Evolutionary conservation across 345 rosid species (phyloP).

Genomic region (Corymbia maculata): DNA sequence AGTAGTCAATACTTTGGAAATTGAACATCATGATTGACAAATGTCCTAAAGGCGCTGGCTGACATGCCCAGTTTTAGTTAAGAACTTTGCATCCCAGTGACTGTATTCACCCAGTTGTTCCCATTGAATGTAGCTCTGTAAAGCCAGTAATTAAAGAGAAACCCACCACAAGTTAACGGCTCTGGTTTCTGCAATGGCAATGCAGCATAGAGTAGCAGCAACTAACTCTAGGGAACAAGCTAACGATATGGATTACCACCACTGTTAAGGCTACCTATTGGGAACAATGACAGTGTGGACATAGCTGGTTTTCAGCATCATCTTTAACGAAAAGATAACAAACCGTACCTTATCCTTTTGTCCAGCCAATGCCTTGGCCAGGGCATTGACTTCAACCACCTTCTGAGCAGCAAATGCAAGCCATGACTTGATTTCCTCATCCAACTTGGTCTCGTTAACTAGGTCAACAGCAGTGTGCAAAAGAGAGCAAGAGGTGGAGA

Average conservation of each 20-base stretch:
- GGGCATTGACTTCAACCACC: not conserved
- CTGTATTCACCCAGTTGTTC: not conserved
- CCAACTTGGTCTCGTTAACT: not conserved
- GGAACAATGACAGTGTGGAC: not conserved
- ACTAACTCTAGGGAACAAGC: not conserved
- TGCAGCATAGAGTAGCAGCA: not conserved
- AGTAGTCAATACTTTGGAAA: too few species aligned
- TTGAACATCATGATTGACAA: too few species aligned
- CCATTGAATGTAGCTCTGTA: slow-evolving; percentile 25
- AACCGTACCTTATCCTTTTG: slow-evolving; percentile 56
- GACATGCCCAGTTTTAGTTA: too few species aligned
- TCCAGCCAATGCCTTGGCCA: not conserved
- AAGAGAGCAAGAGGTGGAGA: not conserved
- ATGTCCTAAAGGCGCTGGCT: too few species aligned
- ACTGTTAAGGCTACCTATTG: not conserved
- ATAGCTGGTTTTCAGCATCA: not conserved
- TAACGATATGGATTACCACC: not conserved
- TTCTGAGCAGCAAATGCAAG: not conserved
- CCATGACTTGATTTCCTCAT: not conserved
- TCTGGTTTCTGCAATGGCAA: not conserved
- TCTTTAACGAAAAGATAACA: not conserved
- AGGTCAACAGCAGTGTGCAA: not conserved
- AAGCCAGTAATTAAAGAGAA: not conserved
- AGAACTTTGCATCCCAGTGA: not conserved
- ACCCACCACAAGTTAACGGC: not conserved